Conservation (phyloP, 805 yeast genomes). For the Spathaspora passalidarum region DNA sequence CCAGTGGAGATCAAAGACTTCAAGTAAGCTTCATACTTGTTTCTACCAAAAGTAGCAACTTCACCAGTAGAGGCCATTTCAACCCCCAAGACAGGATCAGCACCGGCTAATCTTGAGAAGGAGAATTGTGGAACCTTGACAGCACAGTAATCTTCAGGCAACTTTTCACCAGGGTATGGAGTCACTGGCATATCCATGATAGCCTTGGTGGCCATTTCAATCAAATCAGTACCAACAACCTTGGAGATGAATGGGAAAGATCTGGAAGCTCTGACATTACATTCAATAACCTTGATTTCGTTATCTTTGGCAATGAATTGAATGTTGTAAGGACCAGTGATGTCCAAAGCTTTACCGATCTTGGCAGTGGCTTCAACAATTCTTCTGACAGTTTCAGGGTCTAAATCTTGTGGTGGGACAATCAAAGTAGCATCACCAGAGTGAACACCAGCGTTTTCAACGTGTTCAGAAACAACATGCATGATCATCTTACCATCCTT, state of each 20-base stretch:
- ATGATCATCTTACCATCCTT: conserved; percentile 88
- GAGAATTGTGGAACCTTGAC: conserved; percentile 95
- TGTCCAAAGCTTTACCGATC: conserved; percentile 90
- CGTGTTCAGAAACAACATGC: conserved; percentile 98
- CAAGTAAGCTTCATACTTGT: conserved; percentile 95
- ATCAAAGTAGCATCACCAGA: conserved; percentile 98
- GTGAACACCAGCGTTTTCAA: conserved; percentile 98
- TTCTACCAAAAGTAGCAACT: conserved; percentile 93
- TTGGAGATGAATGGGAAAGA: conserved; percentile 98
- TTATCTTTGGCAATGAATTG: conserved; percentile 95
- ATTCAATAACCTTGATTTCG: conserved; percentile 95
- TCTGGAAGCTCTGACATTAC: conserved; percentile 99
- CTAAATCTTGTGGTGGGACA: conserved; percentile 95
- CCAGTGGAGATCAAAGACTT: conserved; percentile 95
- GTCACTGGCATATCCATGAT: conserved; percentile 82
- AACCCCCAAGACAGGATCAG: conserved; percentile 97
- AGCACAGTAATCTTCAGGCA: conserved; percentile 87
- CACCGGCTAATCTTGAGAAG: conserved; percentile 97
- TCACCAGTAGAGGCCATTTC: conserved; percentile 99
- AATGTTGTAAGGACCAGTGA: conserved; percentile 96
- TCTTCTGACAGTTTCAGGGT: conserved; percentile 84
- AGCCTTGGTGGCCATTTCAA: conserved; percentile 96
- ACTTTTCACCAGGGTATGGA: conserved; percentile 85
- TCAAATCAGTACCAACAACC: conserved; percentile 93
- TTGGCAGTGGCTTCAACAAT: conserved; percentile 95